Base-by-base conservation (phyloP, 768 basidiomycete species). In the Flagelloscypha sp. region DNA sequence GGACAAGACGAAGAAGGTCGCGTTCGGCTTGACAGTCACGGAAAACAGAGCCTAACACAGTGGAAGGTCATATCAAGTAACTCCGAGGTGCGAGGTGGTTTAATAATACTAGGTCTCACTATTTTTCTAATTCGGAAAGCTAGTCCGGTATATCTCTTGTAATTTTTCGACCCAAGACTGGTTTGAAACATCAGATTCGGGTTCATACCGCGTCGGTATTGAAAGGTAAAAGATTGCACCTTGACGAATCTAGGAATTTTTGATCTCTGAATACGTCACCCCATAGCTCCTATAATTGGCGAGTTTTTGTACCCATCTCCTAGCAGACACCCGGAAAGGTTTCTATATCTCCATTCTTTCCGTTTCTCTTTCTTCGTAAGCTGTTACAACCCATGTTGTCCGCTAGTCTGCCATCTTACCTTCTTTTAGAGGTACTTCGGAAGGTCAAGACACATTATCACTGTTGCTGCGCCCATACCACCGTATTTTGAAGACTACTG, bases 111-210 rank as follows among this genome's bases (percentile, higher is more conserved):
- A 41, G 27, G 48, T 34, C 39, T 46, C 2, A 30, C 43, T 34
- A 46, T 51, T 36, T 16, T 27, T 9, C 32, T 27, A 67, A 61
- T 54, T 65, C 37, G 43, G 55, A 37, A 29, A 62, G 54, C 29
- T 23, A 39, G 28, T 3, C 77, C 78, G n/a, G n/a, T 13, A 36
- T 82, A 19, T 72, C 77, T 2, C 62, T 84, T 33, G 53, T 84
- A 25, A 65, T 62, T 24, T 59, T 84, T 11, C 65, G 63, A 25
- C 60, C 83, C 11, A 63, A 58, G 33, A 82, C 81, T 11, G 81
- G 79, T 3, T 53, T 72, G 36, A 83, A 83, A 50, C 81, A 84
- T 38, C 81, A 84, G 46, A 66, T 84, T 21, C 70, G 81, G n/a
- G 59, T 80, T 10, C 81, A 84, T 41, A 50, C 76, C 21, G 68